Conservation (phyloP, 306 rosid species). For the Inga laurina region DNA sequence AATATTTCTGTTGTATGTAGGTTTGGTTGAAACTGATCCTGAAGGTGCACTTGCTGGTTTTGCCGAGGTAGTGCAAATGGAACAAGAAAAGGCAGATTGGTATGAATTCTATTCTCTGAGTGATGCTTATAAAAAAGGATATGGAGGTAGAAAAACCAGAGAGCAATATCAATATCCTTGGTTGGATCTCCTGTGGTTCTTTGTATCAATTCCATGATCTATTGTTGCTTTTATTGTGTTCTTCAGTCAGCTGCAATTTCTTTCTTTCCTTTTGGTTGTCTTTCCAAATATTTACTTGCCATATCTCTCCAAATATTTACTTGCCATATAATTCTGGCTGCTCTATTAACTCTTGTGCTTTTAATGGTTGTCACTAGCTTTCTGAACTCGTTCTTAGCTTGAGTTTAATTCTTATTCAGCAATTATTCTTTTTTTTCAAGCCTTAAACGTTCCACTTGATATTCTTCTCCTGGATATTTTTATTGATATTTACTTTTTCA, state of each 20-base stretch:
- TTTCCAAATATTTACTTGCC: neutral
- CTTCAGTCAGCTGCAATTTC: neutral
- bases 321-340: neutral
- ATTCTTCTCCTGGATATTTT: neutral
- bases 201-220: neutral
- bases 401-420: neutral
- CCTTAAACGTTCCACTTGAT: neutral
- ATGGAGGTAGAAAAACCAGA: neutral
- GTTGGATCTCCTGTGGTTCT: neutral
- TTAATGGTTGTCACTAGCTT: neutral
- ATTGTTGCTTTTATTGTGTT: neutral
- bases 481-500: neutral
- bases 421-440: neutral
- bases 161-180: neutral
- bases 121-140: neutral
- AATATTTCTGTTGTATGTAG: slow-evolving; percentile 40
- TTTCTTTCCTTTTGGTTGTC: slow-evolving; percentile 1
- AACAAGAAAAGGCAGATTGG: slow-evolving; percentile 96
- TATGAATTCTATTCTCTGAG: slow-evolving; percentile 36
- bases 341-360: neutral
- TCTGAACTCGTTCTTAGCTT: neutral
- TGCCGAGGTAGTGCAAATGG: slow-evolving; percentile 86
- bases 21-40: slow-evolving; percentile 89
- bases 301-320: neutral
- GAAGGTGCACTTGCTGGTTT: slow-evolving; percentile 94